A percentile compares a stretch with the other conserved stretches of the same genome.
Conservation (phyloP, 1,284 basidiomycete genomes). For the Ganoderma boninense region DNA sequence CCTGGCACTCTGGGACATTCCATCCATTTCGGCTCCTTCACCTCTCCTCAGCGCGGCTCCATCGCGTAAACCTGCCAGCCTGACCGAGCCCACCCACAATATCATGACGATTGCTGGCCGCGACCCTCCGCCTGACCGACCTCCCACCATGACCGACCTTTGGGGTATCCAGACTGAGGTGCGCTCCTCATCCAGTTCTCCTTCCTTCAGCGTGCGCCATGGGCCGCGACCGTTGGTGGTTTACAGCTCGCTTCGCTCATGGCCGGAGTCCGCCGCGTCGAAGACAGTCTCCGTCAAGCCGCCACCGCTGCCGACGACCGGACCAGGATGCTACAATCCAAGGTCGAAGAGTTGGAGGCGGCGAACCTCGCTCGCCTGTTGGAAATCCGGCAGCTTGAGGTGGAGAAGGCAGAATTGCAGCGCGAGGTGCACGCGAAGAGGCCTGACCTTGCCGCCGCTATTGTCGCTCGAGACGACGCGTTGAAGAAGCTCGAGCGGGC, state of each 20-base stretch:
- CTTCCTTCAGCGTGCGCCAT: background rate
- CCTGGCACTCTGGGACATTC: background rate
- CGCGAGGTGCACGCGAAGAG: conserved; percentile 20
- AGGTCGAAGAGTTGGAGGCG: conserved; percentile 32
- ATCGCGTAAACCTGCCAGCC: background rate
- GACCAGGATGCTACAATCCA: conserved; percentile 14
- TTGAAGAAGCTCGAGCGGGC: conserved; percentile 32
- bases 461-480: conserved; percentile 31
- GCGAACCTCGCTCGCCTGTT: conserved; percentile 19
- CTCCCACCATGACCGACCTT: conserved; percentile 15
- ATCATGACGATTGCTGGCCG: conserved; percentile 15
- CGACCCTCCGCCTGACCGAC: background rate
- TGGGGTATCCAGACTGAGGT: conserved; percentile 29
- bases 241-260: conserved; percentile 31
- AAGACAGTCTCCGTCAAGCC: conserved; percentile 26
- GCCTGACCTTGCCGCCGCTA: conserved; percentile 23
- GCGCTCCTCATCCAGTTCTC: conserved; percentile 6
- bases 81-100: background rate
- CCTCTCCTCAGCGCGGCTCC: too few relatives aligned
- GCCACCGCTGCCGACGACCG: conserved; percentile 15
- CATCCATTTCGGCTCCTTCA: conserved; percentile 1
- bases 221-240: conserved; percentile 4
- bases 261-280: conserved; percentile 25
- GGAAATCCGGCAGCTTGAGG: conserved; percentile 28
- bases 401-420: conserved; percentile 33